phyloP scores from a whole-genome alignment of 2,329 filamentous ascomycete genomes.

The Scytalidium sp. region DNA sequence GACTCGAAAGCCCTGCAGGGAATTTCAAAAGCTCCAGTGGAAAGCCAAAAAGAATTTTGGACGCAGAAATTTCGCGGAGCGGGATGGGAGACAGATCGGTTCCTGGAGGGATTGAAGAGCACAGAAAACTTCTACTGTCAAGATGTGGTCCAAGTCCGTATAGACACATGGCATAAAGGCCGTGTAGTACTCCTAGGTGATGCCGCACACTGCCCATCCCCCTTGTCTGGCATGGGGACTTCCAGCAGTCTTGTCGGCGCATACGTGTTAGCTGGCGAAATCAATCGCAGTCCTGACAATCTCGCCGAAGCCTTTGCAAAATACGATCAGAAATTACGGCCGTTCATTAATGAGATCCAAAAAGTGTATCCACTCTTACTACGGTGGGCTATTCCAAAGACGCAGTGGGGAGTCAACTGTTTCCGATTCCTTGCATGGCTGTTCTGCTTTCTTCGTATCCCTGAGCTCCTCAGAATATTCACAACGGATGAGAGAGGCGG shows the following conservation, averaged over 20 bases:
- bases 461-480: background rate
- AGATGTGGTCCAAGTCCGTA: conserved; percentile 40
- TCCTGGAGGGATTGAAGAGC: conserved; percentile 38
- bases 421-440: background rate
- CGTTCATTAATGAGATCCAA: conserved; percentile 41
- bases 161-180: conserved; percentile 39
- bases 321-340: conserved; percentile 43
- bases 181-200: conserved; percentile 53
- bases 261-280: conserved; percentile 55
- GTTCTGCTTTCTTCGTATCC: background rate
- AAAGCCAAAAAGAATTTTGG: conserved; percentile 37
- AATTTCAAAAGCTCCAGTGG: conserved; percentile 20
- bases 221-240: conserved; percentile 48
- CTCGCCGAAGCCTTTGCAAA: conserved; percentile 34
- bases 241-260: conserved; percentile 44
- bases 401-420: background rate
- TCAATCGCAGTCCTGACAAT: conserved; percentile 20
- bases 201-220: conserved; percentile 46
- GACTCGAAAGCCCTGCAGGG: conserved; percentile 24
- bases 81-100: conserved; percentile 41
- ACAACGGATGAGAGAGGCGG: background rate
- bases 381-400: background rate
- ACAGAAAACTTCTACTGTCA: conserved; percentile 44
- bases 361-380: conserved; percentile 16
- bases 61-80: conserved; percentile 36